Evolutionary conservation across 257 asterid species (phyloP).

Genomic region (Vinca minor): DNA sequence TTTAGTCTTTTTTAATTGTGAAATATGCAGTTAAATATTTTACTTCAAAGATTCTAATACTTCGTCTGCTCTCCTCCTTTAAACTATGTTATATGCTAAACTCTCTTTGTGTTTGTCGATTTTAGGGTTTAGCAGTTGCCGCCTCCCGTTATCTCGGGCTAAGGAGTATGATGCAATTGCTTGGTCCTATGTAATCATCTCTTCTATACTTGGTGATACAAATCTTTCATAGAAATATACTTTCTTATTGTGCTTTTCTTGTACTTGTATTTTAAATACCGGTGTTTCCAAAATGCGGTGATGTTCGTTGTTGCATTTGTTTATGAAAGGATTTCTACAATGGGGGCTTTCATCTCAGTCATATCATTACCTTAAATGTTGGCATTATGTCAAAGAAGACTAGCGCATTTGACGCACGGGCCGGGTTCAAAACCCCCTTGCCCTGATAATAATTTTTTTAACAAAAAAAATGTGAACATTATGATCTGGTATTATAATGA

Average conservation of each 20-base stretch:
- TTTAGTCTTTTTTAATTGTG: background rate
- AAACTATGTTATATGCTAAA: slow-evolving; percentile 5
- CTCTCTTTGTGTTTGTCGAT: slow-evolving; percentile 19
- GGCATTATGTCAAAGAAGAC: too few species aligned
- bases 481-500: background rate
- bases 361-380: background rate
- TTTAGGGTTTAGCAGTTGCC: slow-evolving; percentile 78
- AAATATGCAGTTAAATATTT: background rate
- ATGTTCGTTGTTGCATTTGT: background rate
- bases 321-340: background rate
- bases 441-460: too few species aligned
- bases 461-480: too few species aligned
- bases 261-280: background rate
- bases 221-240: background rate
- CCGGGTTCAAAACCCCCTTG: too few species aligned
- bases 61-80: background rate
- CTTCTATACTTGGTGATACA: slow-evolving; percentile 13
- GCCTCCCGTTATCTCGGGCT: slow-evolving; percentile 79
- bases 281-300: background rate
- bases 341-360: background rate
- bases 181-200: slow-evolving; percentile 77
- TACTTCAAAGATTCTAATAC: background rate
- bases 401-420: too few species aligned
- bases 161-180: slow-evolving; percentile 52
- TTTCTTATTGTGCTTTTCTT: background rate